Base-by-base conservation (phyloP, 108 stramenopile species). In the Cyclostephanos tholiformis region DNA sequence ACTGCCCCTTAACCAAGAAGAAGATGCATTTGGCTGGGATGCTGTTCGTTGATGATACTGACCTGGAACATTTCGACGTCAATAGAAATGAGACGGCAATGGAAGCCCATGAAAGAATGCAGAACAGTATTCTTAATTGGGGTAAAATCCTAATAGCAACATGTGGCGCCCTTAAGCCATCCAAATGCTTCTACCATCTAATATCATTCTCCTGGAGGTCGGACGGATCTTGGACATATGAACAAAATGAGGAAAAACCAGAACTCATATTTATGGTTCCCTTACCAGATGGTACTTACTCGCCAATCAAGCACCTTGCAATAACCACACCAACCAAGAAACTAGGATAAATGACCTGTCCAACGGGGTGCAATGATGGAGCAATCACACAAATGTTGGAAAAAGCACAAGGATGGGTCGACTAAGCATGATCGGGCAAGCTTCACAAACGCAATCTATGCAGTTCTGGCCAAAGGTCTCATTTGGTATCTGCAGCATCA, bases 41-140 rank as follows among this genome's bases (percentile, higher is more conserved):
- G 48, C 26, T 71, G 6, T 79, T 72, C 48, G 82, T 75, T 1
- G 77, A 83, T 51, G 82, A 83, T 55, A 70, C 67, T 6, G 71
- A 77, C 36, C 44, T 77, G n/a, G 7, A 55, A 20, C 64, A 65
- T 25, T 48, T 65, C 4, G 25, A 65, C 22, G 11, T 48, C 20
- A 20, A 27, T 12, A 16, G 2, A 23, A 8, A 10, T 1, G 44
- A 65, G 41, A 44, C 64, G 26, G 23, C 25, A 12, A 25, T 25
- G n/a, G 22, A 56, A 19, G 23, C 55, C 1, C 55, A 56, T 23
- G 23, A 56, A 6, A 26, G 17, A 14, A 17, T 65, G n/a, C 64
- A 65, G 25, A 19, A 3, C 25, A 56, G 55, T 23, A 56, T 56
- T 23, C 11, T 12, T 12, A 56, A 25, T 25, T 56, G 55, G 55